Base-by-base conservation (phyloP, 192 early-diverging fungal genomes). In the Coemansia sp. region DNA sequence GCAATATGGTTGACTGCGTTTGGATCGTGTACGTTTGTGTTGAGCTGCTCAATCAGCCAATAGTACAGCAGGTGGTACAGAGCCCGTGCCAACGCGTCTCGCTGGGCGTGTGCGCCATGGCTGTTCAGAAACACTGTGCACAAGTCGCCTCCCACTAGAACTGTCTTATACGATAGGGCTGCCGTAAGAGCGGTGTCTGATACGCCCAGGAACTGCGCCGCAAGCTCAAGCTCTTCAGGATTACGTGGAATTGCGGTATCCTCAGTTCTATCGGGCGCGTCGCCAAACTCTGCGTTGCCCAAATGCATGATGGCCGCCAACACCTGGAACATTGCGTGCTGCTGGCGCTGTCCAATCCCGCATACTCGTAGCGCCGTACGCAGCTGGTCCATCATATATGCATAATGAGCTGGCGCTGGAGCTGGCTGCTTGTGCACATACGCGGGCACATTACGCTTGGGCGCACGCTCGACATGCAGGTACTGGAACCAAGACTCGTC, bases 21-120 rank as follows among this genome's bases (percentile, higher is more conserved):
- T 17, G 61, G 31, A 44, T 91, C 85, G 21, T 83, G 76, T 18
- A 96, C 73, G 20, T 88, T 86, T 23, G 83, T 82, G 82, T 98
- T 98, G 64, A 96, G 86, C 60, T 89, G 88, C 71, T 96, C 95
- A 7, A 95, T 84, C n/a, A 98, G 68, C 88, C 93, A 97, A 17
- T 84, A 82, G 72, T 95, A 94, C 8, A 96, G 64, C 5, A 96
- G 85, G 25, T 86, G 88, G 71, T 96, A 98, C n/a, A 98, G 85
- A 7, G 89, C 81, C 52, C 83, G 83, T 3, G 93, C 88, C 3
- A 98, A 81, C 3, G 84, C 74, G 63, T 98, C 93, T 24, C 94
- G 87, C 71, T 96, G 94, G 48, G 83, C 76, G 11, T 64, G 53
- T 0, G 96, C 94, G 26, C 86, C 88, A 18, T 86, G 86, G 12